A percentile compares a stretch with the other conserved stretches of the same genome.
Conservation (phyloP, 306 rosid genomes). For the Gillenia trifoliata region DNA sequence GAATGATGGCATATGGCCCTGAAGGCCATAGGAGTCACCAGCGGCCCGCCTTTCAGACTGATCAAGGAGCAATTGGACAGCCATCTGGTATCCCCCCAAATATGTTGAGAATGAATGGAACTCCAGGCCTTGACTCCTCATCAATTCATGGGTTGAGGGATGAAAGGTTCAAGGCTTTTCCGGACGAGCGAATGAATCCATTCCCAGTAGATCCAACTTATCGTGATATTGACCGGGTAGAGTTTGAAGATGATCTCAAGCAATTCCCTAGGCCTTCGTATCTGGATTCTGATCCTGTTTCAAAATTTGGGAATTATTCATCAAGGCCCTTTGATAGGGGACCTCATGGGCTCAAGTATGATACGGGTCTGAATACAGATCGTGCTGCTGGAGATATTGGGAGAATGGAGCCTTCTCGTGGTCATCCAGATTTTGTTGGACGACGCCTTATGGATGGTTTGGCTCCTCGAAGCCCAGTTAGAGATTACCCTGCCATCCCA, state of each 20-base stretch:
- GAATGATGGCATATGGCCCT: slow-evolving; percentile 40
- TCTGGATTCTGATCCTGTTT: slow-evolving; percentile 52
- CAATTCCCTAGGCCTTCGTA: slow-evolving; percentile 54
- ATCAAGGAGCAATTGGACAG: slow-evolving; percentile 28
- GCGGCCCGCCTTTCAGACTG: slow-evolving; percentile 22
- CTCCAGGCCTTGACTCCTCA: slow-evolving; percentile 34
- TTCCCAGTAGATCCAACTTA: slow-evolving; percentile 30
- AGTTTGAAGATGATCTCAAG: slow-evolving; percentile 65
- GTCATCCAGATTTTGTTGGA: slow-evolving; percentile 54
- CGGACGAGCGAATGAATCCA: slow-evolving; percentile 31
- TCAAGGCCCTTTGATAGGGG: slow-evolving; percentile 51
- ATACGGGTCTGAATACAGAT: slow-evolving; percentile 30
- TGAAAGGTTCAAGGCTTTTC: slow-evolving; percentile 64
- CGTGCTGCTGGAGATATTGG: slow-evolving; percentile 38
- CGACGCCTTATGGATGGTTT: slow-evolving; percentile 53
- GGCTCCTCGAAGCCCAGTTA: slow-evolving; percentile 58
- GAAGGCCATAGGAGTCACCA: slow-evolving; percentile 40
- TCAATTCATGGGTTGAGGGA: slow-evolving; percentile 43
- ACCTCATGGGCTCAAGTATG: slow-evolving; percentile 28
- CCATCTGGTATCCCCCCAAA: slow-evolving; percentile 23
- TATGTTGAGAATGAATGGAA: slow-evolving; percentile 32
- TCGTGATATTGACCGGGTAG: slow-evolving; percentile 37
- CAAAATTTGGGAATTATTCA: slow-evolving; percentile 43
- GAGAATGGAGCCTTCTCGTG: slow-evolving; percentile 39
- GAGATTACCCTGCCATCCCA: slow-evolving; percentile 56